A percentile compares a stretch with the other conserved stretches of the same genome.
These are phyloP conservation scores for Pseudogymnoascus sp. DNA, from an alignment of 2,329 filamentous ascomycete genomes.

Conservation along the genomic window DNA sequence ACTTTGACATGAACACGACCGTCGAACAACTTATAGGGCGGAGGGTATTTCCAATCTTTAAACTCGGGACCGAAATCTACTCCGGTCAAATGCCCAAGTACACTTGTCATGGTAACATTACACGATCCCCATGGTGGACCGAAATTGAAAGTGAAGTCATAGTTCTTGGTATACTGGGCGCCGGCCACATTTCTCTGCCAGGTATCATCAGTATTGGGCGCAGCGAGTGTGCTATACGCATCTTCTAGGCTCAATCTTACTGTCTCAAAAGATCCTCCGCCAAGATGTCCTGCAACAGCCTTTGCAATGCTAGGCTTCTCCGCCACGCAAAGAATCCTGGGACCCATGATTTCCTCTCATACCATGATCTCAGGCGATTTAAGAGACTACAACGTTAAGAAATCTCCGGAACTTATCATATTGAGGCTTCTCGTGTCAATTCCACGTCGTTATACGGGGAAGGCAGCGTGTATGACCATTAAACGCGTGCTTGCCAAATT, in stretches of 20 bases:
- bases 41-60: constrained; percentile 72
- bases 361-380: neutral
- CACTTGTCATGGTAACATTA: constrained; percentile 86
- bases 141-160: constrained; percentile 85
- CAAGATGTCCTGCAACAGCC: constrained; percentile 82
- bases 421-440: neutral
- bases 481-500: neutral
- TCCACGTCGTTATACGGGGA: neutral
- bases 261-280: constrained; percentile 62
- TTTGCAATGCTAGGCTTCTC: constrained; percentile 94
- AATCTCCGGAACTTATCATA: neutral
- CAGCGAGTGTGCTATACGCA: neutral
- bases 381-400: neutral
- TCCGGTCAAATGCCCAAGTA: constrained; percentile 78
- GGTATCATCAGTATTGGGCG: constrained; percentile 8
- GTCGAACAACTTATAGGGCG: constrained; percentile 71
- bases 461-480: neutral
- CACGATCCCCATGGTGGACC: constrained; percentile 70
- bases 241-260: constrained; percentile 41
- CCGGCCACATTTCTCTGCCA: constrained; percentile 20
- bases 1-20: constrained; percentile 65
- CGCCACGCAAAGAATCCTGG: constrained; percentile 63
- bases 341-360: neutral
- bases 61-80: constrained; percentile 67
- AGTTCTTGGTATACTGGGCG: constrained; percentile 78